Evolutionary conservation across 1,139 yeast species (phyloP).

Genomic region (Saccharomyces hybrid): DNA sequence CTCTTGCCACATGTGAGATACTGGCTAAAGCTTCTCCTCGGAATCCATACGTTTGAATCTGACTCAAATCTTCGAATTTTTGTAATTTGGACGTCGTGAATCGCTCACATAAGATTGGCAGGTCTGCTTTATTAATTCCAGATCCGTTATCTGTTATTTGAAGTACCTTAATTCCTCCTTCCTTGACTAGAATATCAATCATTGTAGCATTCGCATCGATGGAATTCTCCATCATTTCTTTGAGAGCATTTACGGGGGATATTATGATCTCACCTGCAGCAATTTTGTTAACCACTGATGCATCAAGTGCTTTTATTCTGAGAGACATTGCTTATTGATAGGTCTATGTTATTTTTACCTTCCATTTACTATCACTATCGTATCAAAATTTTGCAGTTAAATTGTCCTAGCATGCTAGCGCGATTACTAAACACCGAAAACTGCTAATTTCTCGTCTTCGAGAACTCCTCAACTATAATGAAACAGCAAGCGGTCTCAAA

Average conservation of each 20-base stretch:
- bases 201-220: conserved; percentile 63
- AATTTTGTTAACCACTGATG: conserved; percentile 68
- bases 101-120: conserved; percentile 53
- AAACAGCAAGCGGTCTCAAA: neutral
- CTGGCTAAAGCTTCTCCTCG: conserved; percentile 78
- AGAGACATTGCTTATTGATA: neutral
- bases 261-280: conserved; percentile 98
- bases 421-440: neutral
- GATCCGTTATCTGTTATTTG: conserved; percentile 69
- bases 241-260: conserved; percentile 81
- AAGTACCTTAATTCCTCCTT: conserved; percentile 55
- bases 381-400: neutral
- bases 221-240: conserved; percentile 73
- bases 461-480: neutral
- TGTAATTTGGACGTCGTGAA: conserved; percentile 67
- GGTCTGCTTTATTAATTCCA: conserved; percentile 59
- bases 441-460: neutral
- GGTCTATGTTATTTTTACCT: neutral
- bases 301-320: conserved; percentile 23
- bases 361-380: neutral
- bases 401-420: neutral
- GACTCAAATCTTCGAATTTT: conserved; percentile 44
- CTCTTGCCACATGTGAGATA: conserved; percentile 55
- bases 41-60: conserved; percentile 60
- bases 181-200: conserved; percentile 59